Conservation (phyloP, 176 grass and related monocot genomes). For the Olyra latifolia region DNA sequence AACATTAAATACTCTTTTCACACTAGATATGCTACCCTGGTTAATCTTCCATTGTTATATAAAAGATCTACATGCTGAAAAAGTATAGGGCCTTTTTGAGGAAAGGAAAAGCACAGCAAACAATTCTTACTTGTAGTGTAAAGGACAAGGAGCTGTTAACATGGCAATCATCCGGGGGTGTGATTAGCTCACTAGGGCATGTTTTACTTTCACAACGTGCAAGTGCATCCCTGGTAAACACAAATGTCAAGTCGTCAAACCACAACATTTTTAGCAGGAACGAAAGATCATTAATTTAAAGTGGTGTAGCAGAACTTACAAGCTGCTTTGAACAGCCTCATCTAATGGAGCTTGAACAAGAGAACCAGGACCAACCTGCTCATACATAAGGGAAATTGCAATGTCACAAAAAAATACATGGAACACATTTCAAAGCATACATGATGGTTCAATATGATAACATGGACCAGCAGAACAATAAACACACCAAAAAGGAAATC, state of each 20-base stretch:
- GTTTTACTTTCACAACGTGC: constrained; percentile 87
- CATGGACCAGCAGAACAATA: neutral
- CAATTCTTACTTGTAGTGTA: constrained; percentile 74
- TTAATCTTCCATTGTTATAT: neutral
- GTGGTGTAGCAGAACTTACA: constrained; percentile 53
- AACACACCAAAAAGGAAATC: neutral
- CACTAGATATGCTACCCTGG: too few species aligned
- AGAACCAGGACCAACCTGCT: constrained; percentile 91
- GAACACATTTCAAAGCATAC: neutral
- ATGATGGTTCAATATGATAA: constrained; percentile 20
- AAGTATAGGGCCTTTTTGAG: neutral
- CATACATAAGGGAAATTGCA: constrained; percentile 32
- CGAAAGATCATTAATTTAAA: constrained; percentile 33
- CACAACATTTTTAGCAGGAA: constrained; percentile 38
- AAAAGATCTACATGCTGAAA: neutral
- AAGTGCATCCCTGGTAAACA: constrained; percentile 61
- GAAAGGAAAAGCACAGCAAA: constrained; percentile 23
- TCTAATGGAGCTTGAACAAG: constrained; percentile 86
- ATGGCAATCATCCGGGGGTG: constrained; percentile 96
- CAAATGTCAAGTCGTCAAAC: constrained; percentile 27
- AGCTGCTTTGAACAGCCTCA: constrained; percentile 72
- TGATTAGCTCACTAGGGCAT: constrained; percentile 91
- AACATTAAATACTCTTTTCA: too few species aligned
- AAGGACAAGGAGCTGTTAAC: constrained; percentile 89
- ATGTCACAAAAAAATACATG: neutral